Evolutionary conservation across 768 basidiomycete genomes (phyloP).

Genomic region (Amanita thiersii): DNA sequence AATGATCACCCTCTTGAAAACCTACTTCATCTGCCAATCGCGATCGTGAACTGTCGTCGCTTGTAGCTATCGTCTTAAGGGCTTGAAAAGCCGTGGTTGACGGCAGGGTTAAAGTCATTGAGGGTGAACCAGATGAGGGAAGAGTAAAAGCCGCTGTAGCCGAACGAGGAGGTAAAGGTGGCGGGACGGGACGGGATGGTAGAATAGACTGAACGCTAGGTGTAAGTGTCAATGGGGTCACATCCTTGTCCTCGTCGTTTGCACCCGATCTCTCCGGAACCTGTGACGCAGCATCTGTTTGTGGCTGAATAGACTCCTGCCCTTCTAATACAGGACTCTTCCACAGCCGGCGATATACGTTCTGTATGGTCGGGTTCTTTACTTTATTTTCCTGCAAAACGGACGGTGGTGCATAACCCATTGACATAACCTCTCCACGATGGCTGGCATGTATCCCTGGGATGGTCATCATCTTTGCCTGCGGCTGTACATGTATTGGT

Average conservation of each 20-base stretch:
- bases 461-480: constrained; percentile 77
- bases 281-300: constrained; percentile 9
- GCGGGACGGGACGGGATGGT: constrained; percentile 15
- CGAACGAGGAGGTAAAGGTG: constrained; percentile 34
- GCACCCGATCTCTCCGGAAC: constrained; percentile 9
- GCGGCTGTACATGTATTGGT: constrained; percentile 70
- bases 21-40: neutral
- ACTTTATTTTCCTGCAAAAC: constrained; percentile 28
- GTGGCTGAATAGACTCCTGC: constrained; percentile 12
- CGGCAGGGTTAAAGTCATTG: constrained; percentile 12
- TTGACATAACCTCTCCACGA: constrained; percentile 77
- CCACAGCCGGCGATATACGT: constrained; percentile 64
- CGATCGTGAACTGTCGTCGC: constrained; percentile 27
- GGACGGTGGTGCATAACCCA: constrained; percentile 63
- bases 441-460: constrained; percentile 83
- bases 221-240: constrained; percentile 15
- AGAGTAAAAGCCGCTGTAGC: constrained; percentile 20
- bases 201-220: constrained; percentile 9
- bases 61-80: constrained; percentile 48
- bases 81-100: constrained; percentile 41
- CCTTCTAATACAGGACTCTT: constrained; percentile 36
- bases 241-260: constrained; percentile 19
- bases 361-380: constrained; percentile 53
- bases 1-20: constrained; percentile 1
- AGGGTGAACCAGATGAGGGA: constrained; percentile 9